Percentiles rank a stretch among this genome's conserved stretches.
phyloP scores from a whole-genome alignment of 2,329 filamentous ascomycete genomes.

The Trichoderma endophyticum region DNA sequence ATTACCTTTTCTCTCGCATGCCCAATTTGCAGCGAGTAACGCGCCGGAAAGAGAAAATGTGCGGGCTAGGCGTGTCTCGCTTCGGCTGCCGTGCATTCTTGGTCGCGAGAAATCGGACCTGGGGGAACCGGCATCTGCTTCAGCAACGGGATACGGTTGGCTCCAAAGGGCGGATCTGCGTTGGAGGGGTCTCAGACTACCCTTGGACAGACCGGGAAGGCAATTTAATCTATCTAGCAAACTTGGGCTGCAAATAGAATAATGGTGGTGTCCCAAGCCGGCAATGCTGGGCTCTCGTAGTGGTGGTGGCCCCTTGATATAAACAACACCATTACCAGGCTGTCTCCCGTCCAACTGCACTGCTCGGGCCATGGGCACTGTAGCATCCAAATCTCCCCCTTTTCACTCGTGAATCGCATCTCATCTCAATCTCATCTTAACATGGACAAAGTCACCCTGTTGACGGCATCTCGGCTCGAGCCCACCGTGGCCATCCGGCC shows the following conservation, averaged over 20 bases:
- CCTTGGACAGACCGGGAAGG: not conserved
- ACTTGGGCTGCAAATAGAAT: not conserved
- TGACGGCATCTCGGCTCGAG: slow-evolving; percentile 39
- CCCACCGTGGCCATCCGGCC: slow-evolving; percentile 29
- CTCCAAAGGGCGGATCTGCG: not conserved
- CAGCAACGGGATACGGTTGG: not conserved
- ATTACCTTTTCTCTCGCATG: not conserved
- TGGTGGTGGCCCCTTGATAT: slow-evolving; percentile 1
- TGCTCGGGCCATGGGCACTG: not conserved
- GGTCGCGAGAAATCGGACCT: not conserved
- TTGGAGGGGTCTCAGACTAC: not conserved
- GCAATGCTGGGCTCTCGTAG: not conserved
- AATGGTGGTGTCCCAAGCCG: not conserved
- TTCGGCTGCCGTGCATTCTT: not conserved
- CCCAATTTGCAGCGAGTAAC: slow-evolving; percentile 1
- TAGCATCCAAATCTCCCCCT: not conserved
- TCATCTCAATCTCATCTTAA: not conserved
- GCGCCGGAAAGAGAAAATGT: slow-evolving; percentile 9
- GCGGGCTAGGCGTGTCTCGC: slow-evolving; percentile 1
- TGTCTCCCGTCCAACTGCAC: not conserved
- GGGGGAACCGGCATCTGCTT: not conserved
- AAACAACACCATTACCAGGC: slow-evolving; percentile 3
- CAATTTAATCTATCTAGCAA: not conserved
- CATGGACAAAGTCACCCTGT: slow-evolving; percentile 38
- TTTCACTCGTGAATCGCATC: not conserved